Evolutionary conservation across 228 moss, liverwort and hornwort species (phyloP).

Genomic region (Sphagnum fallax): DNA sequence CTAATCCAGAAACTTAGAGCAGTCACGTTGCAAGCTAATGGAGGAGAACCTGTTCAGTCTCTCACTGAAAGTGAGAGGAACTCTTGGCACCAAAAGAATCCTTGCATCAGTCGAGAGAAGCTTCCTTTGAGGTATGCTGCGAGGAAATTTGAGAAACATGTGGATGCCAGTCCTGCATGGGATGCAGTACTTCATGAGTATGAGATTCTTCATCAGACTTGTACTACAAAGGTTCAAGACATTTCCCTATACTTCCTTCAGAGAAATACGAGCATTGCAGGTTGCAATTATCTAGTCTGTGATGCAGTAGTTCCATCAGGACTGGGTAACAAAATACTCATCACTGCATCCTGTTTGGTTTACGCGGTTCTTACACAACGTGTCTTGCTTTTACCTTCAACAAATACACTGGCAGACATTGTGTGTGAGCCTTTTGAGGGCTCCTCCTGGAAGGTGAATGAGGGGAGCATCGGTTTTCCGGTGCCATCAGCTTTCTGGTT

Average conservation of each 20-base stretch:
- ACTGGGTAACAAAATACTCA: background rate
- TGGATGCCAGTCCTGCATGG: background rate
- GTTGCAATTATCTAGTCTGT: constrained; percentile 51
- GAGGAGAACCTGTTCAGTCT: no score
- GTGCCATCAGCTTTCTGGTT: background rate
- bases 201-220: constrained; percentile 2
- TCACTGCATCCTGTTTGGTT: background rate
- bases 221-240: background rate
- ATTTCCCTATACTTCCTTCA: background rate
- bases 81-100: no score
- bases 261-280: constrained; percentile 11
- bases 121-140: no score
- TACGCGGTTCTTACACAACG: constrained; percentile 4
- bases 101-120: no score
- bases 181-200: background rate
- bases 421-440: constrained; percentile 10
- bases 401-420: background rate
- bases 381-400: constrained; percentile 1
- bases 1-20: no score
- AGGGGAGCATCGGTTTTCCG: constrained; percentile 2
- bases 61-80: no score
- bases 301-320: constrained; percentile 35
- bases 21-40: no score
- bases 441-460: constrained; percentile 12
- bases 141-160: no score